Base-by-base conservation (phyloP, 345 rosid species). In the Linum trigynum region DNA sequence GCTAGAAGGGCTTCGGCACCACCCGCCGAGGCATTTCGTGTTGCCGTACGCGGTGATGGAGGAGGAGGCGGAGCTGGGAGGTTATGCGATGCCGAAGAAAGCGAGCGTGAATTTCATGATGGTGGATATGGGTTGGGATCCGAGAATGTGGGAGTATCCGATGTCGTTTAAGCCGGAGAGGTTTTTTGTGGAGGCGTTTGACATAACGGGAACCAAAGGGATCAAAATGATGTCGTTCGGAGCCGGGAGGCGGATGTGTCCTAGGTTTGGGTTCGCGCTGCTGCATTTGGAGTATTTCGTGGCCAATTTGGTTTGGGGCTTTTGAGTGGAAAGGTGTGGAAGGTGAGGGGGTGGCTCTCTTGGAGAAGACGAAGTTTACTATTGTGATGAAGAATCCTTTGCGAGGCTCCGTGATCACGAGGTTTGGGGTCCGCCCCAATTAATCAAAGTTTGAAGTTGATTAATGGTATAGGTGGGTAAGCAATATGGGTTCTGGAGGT, bases 201-300 rank as follows among this genome's bases (percentile, higher is more conserved):
- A 62, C n/a, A 62, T 62, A 39, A 62, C 65, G 5, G 43, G 64
- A 11, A 38, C 42, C 6, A 39, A 12, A n/a, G 64, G 39, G 64
- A 61, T 61, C 3, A 61, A 38, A 42, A 61, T 61, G 64, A 39
- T 61, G 48, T 32, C 64, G 16, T 61, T 61, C 39, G 50, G 64
- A 12, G 64, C 41, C 11, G 4, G 64, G 43, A 39, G 64, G 64
- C 39, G 64, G 35, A 61, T 61, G 15, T 61, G 64, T 39, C 64
- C 50, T 5, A 50, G 32, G 6, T 14, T 4, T 61, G 50, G 64
- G 7, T 40, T 61, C 6, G 64, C 50, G 12, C 1, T 61, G 48
- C 64, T 38, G 6, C 50, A 61, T 61, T 39, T 61, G 64, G 64
- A 61, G 48, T 61, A 61, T 61, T 61, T 61, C 14, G 50, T 61